Conservation (phyloP, 257 asterid species). For the Voacanga thouarsii region DNA sequence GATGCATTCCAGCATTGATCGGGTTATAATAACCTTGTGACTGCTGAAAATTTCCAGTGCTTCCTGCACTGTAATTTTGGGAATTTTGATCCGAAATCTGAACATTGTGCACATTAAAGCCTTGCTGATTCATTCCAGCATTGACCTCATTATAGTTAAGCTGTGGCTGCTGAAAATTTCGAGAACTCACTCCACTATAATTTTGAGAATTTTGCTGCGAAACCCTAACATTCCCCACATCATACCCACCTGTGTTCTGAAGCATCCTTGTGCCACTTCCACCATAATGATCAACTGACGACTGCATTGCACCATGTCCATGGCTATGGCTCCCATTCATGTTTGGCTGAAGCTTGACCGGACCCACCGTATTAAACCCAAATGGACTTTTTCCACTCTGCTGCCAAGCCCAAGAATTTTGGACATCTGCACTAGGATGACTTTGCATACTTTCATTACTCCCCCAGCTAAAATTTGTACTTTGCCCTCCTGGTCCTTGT, state of each 20-base stretch:
- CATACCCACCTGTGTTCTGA: conserved; percentile 25
- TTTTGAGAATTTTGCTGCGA: conserved; percentile 19
- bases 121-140: conserved; percentile 26
- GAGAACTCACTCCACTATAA: conserved; percentile 21
- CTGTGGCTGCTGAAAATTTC: conserved; percentile 17
- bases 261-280: conserved; percentile 15
- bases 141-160: conserved; percentile 17
- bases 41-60: conserved; percentile 22
- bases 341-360: conserved; percentile 16
- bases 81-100: conserved; percentile 19
- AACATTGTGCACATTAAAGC: conserved; percentile 16
- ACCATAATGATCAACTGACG: conserved; percentile 14
- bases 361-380: conserved; percentile 2
- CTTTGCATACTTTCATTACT: neutral
- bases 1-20: conserved; percentile 21
- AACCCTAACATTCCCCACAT: conserved; percentile 14
- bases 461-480: conserved; percentile 8
- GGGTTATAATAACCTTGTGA: conserved; percentile 13
- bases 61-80: conserved; percentile 17
- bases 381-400: neutral
- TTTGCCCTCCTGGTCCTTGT: conserved; percentile 5
- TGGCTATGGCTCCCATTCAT: conserved; percentile 8
- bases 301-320: conserved; percentile 14
- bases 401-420: neutral
- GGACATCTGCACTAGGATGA: neutral